phyloP scores from a whole-genome alignment of 108 stramenopile species.

The Cylindrotheca closterium region DNA sequence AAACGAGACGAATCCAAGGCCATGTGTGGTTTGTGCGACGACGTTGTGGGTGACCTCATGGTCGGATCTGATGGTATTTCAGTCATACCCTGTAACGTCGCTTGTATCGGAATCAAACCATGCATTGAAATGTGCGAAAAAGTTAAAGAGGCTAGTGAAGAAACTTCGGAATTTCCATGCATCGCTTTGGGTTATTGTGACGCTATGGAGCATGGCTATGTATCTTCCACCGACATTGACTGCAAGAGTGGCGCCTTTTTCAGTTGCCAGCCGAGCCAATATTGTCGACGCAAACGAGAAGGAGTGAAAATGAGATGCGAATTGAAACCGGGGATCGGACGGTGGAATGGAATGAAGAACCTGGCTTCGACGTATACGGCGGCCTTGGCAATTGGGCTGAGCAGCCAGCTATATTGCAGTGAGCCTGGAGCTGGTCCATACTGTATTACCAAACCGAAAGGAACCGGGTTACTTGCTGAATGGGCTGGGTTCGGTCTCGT shows the following conservation, averaged over 20 bases:
- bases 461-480: conserved; percentile 13
- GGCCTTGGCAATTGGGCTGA: conserved; percentile 11
- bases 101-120: conserved; percentile 7
- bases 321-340: conserved; percentile 11
- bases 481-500: background rate
- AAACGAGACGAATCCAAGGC: background rate
- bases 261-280: conserved; percentile 13
- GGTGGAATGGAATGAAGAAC: conserved; percentile 16
- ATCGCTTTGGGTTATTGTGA: conserved; percentile 14
- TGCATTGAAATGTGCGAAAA: conserved; percentile 15
- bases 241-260: conserved; percentile 16
- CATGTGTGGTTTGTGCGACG: conserved; percentile 16
- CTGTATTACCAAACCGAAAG: conserved; percentile 20
- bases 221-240: background rate
- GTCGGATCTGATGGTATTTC: conserved; percentile 3
- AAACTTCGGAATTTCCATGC: conserved; percentile 11
- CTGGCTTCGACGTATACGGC: conserved; percentile 7
- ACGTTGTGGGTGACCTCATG: conserved; percentile 8
- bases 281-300: conserved; percentile 9
- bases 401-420: conserved; percentile 3
- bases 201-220: background rate
- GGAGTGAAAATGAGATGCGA: conserved; percentile 6
- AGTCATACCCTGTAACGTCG: conserved; percentile 11
- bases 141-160: conserved; percentile 6
- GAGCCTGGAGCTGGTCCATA: conserved; percentile 17